phyloP scores from a whole-genome alignment of 768 basidiomycete species.

The Phanerochaete sordida region DNA sequence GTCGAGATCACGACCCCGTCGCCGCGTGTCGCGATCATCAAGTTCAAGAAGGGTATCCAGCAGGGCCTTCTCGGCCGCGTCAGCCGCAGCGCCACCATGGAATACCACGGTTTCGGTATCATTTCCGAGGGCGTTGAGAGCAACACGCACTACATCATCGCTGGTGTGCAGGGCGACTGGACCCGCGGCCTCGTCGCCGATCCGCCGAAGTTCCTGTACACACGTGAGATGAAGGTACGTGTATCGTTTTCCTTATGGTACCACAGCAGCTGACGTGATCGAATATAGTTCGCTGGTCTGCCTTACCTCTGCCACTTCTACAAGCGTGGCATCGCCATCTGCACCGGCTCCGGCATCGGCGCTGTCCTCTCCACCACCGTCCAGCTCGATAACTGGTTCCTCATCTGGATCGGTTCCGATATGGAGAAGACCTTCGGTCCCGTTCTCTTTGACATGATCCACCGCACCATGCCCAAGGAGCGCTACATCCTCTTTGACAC shows the following conservation, averaged over 20 bases:
- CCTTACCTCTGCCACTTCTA: conserved; percentile 77
- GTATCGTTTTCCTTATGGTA: no score
- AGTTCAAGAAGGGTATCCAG: conserved; percentile 81
- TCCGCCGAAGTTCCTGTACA: conserved; percentile 74
- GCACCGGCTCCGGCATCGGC: conserved; percentile 80
- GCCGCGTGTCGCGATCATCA: conserved; percentile 72
- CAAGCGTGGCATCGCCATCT: conserved; percentile 74
- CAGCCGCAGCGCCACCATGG: conserved; percentile 71
- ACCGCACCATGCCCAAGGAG: conserved; percentile 66
- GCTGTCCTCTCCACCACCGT: conserved; percentile 74
- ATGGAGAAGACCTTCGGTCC: conserved; percentile 84
- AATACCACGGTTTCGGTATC: conserved; percentile 81
- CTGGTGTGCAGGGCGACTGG: conserved; percentile 77
- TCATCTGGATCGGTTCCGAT: conserved; percentile 80
- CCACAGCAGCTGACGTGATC: no score
- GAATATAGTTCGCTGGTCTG: conserved; percentile 73
- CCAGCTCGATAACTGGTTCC: conserved; percentile 71
- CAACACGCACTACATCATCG: conserved; percentile 76
- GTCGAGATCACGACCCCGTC: conserved; percentile 79
- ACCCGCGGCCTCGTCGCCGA: conserved; percentile 65
- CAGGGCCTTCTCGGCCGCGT: conserved; percentile 75
- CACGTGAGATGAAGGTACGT: conserved; percentile 70
- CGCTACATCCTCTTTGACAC: conserved; percentile 76
- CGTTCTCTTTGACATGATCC: conserved; percentile 73
- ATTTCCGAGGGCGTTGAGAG: conserved; percentile 71